Evolutionary conservation across 1,284 basidiomycete species (phyloP), one percentile per base, ranked within the genome.

Genomic region (Phylloporus gajari): DNA sequence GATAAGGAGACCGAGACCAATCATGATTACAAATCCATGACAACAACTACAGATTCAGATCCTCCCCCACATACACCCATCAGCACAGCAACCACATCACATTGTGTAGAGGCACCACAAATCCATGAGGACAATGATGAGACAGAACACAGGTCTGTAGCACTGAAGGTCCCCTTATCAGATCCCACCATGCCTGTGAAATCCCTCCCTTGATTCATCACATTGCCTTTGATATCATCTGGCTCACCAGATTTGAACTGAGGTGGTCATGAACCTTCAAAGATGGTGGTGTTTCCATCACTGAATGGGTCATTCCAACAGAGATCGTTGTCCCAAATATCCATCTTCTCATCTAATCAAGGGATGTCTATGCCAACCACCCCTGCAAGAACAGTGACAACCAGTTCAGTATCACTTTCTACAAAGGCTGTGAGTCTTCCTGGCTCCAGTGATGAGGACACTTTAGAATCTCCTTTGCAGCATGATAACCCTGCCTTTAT

Each of bases 1-100:
- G 79, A 80, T 9, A 76, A 68, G 56, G 80, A 81, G n/a, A 69
- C 64, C 1, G 77, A 78, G 70, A 79, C 68, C 2, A 77, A 80
- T 61, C 75, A 80, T 58, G 78, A 72, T 11, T 76, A 80, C 25
- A 78, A 79, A 51, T 79, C 80, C 5, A 69, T 80, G 15, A 80
- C 78, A 30, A 81, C 80, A 1, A 80, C 78, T 3, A 82, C 78
- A 8, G 78, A 82, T 69, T 79, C 80, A 13, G 78, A 79, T 71
- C 78, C 73, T 69, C 71, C 71, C 12, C 80, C 80, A 3, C 76
- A 78, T 21, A 79, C 80, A 25, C 80, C 80, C n/a, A 56, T 79
- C 25, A 77, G 78, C 32, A 48, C 64, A 25, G 21, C 44, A 27
- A 72, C 69, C 19, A 60, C 65, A 9, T 65, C 75, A 2, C 75